These are phyloP conservation scores for Microstegium vimineum DNA, from an alignment of 176 grass and related monocot genomes.

Conservation along the genomic window DNA sequence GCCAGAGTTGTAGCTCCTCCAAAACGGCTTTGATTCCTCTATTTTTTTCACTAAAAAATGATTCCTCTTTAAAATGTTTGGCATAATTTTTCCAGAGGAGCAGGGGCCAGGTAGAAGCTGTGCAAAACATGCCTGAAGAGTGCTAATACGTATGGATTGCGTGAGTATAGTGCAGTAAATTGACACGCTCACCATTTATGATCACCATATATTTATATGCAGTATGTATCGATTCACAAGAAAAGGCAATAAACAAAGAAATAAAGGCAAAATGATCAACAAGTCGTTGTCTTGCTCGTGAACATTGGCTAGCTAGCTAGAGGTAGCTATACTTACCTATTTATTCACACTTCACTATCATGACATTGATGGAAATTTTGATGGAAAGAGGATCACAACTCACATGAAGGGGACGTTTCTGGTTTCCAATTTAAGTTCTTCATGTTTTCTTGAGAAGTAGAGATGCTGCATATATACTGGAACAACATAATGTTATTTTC, in stretches of 20 bases:
- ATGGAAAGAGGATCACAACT: slow-evolving; percentile 3
- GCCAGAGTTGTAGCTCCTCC: too few species aligned
- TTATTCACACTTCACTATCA: slow-evolving; percentile 39
- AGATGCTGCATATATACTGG: neutral
- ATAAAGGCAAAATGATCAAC: neutral
- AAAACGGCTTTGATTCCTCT: too few species aligned
- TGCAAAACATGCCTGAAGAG: too few species aligned
- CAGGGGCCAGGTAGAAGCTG: too few species aligned
- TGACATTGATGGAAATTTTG: neutral
- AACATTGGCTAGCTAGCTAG: neutral
- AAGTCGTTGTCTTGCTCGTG: slow-evolving; percentile 6
- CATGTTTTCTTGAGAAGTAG: neutral
- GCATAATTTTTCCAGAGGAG: too few species aligned
- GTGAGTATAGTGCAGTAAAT: neutral
- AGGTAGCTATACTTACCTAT: neutral
- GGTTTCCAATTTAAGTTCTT: neutral
- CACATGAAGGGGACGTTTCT: neutral
- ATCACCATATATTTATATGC: neutral
- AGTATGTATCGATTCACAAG: neutral
- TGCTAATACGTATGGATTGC: neutral
- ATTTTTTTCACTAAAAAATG: too few species aligned
- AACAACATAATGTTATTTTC: neutral
- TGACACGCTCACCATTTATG: neutral
- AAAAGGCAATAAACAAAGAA: neutral
- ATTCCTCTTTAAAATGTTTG: too few species aligned